Base-by-base conservation (phyloP, 164 flowering plant species). In the Protea cynaroides region DNA sequence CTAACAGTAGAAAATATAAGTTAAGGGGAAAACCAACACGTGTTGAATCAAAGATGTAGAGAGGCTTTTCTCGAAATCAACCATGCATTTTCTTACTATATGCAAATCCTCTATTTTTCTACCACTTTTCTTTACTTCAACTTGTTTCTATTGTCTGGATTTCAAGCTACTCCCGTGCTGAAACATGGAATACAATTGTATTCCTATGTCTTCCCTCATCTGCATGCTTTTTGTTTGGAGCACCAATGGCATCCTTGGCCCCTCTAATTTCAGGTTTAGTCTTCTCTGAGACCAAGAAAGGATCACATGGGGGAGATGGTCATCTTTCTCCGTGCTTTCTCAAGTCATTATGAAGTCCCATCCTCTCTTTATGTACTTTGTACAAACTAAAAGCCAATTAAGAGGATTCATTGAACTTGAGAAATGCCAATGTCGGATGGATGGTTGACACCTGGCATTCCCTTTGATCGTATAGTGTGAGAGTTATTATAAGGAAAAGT, bases 11-110 rank as follows among this genome's bases (percentile, higher is more conserved):
- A n/a, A n/a, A n/a, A n/a, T n/a, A n/a, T n/a, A n/a, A 38, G 44
- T 58, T 43, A 25, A 34, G 12, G 37, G 46, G 29, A 52, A 29
- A 51, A 19, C 65, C 65, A 63, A 52, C 22, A 10, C 47, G 50
- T 46, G 50, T 46, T 46, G 13, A 14, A 46, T 46, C 13, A 46
- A 46, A 46, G 15, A 37, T 14, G 14, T 17, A 46, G 3, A 46
- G 13, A 46, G 13, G 3, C 50, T n/a, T n/a, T n/a, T 14, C 50
- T 46, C 50, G 2, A 2, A 15, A 15, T 49, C 7, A 49, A 15
- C 52, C 52, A 15, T 49, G 18, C 17, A 49, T 49, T 18, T 49
- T 49, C 52, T 18, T 18, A 15, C 18, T 13, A 49, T 49, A 5
- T 49, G 52, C 52, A 15, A 49, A 15, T 49, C 19, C 2, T n/a